phyloP scores from a whole-genome alignment of 2,329 filamentous ascomycete genomes.

The Cephalotrichum gorgonifer region DNA sequence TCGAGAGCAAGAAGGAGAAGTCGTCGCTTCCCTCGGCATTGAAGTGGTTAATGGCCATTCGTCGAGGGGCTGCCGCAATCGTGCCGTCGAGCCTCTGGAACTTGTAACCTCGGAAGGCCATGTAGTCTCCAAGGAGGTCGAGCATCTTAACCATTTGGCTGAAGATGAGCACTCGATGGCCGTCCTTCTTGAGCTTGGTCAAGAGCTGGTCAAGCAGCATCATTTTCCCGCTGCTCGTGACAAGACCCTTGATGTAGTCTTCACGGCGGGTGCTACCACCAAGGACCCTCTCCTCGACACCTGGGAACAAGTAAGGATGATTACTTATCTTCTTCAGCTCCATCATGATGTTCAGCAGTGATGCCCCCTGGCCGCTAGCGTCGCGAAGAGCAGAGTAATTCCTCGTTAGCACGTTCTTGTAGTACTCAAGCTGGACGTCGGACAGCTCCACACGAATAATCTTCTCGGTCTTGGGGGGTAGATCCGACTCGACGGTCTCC shows the following conservation, averaged over 20 bases:
- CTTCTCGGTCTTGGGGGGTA: slow-evolving; percentile 96
- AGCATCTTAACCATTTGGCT: slow-evolving; percentile 99
- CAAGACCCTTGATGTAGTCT: slow-evolving; percentile 83
- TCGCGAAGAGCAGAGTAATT: slow-evolving; percentile 94
- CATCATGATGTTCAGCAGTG: slow-evolving; percentile 97
- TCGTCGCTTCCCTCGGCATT: slow-evolving; percentile 94
- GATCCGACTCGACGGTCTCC: slow-evolving; percentile 90
- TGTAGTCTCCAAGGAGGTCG: slow-evolving; percentile 89
- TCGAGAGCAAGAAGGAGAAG: slow-evolving; percentile 93
- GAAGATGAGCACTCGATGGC: slow-evolving; percentile 93
- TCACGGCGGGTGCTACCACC: slow-evolving; percentile 73
- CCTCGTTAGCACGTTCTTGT: slow-evolving; percentile 95
- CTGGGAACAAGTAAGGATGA: slow-evolving; percentile 95
- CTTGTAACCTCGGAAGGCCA: slow-evolving; percentile 84
- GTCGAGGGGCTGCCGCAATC: slow-evolving; percentile 76
- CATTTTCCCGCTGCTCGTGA: slow-evolving; percentile 98
- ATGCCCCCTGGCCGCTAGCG: slow-evolving; percentile 87
- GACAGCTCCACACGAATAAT: slow-evolving; percentile 97
- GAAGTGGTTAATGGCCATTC: slow-evolving; percentile 95
- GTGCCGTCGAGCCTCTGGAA: slow-evolving; percentile 95
- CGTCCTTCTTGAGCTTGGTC: slow-evolving; percentile 84
- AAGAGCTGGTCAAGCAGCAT: slow-evolving; percentile 96
- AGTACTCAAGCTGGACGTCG: slow-evolving; percentile 93
- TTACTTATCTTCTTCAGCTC: slow-evolving; percentile 99
- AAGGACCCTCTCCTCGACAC: slow-evolving; percentile 82